Percentiles rank a stretch among this genome's conserved stretches.
These are phyloP conservation scores for Monosporozyma aerobia DNA, from an alignment of 805 yeast species.

Conservation along the genomic window DNA sequence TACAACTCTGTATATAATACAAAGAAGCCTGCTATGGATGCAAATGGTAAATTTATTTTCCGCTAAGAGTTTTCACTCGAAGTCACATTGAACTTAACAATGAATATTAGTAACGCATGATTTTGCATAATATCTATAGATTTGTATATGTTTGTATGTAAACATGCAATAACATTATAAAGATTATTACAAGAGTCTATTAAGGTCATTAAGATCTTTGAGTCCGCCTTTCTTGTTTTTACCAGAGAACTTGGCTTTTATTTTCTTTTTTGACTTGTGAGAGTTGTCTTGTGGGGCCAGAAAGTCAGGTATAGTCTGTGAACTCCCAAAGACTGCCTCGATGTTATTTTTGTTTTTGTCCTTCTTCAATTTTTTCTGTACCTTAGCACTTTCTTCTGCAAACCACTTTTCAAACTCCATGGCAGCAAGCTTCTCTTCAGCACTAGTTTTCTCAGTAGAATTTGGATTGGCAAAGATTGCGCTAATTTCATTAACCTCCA, in stretches of 20 bases:
- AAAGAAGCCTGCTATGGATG: conserved; percentile 2
- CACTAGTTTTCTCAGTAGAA: not conserved
- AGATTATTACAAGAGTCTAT: not conserved
- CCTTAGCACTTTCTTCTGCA: conserved; percentile 64
- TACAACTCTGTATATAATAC: not conserved
- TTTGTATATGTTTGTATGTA: not conserved
- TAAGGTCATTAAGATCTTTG: not conserved
- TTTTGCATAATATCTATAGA: not conserved
- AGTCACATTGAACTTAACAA: not conserved
- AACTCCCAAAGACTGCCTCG: conserved; percentile 12
- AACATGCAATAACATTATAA: not conserved
- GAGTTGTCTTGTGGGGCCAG: conserved; percentile 2
- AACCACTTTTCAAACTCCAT: conserved; percentile 86
- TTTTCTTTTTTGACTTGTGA: conserved; percentile 9
- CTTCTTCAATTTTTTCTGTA: conserved; percentile 36
- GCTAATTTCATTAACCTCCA: conserved; percentile 7
- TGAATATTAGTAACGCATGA: not conserved
- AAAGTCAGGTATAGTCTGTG: conserved; percentile 14
- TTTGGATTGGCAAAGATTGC: conserved; percentile 5
- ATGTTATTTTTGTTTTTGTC: conserved; percentile 6
- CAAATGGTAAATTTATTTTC: conserved; percentile 8
- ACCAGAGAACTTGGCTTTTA: conserved; percentile 13
- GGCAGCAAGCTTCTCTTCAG: conserved; percentile 70
- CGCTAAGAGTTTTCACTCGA: not conserved
- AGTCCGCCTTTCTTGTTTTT: conserved; percentile 3